Evolutionary conservation across 192 early-diverging fungal species (phyloP).

Genomic region (Radiomyces spectabilis): DNA sequence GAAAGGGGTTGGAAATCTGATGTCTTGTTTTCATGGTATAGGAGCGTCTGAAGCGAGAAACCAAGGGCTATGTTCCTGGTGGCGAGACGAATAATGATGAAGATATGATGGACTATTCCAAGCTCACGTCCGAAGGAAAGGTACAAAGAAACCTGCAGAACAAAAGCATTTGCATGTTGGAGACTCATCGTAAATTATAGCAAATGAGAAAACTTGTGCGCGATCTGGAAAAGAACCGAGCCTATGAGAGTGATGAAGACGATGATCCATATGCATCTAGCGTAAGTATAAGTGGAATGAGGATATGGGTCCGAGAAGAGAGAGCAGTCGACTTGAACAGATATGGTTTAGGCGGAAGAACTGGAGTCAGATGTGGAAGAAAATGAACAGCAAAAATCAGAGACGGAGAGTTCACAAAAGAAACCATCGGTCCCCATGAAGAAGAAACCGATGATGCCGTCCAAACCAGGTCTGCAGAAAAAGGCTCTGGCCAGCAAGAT

Average conservation of each 20-base stretch:
- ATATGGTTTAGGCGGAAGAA: conserved; percentile 9
- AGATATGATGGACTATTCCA: conserved; percentile 17
- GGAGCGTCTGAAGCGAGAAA: conserved; percentile 37
- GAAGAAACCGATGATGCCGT: conserved; percentile 16
- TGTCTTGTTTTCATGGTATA: not conserved
- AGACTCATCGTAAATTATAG: conserved; percentile 29
- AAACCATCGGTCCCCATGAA: not conserved
- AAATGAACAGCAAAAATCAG: conserved; percentile 6
- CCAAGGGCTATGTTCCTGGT: conserved; percentile 18
- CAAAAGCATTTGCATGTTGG: conserved; percentile 9
- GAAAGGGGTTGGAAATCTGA: too few species aligned
- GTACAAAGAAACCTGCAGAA: conserved; percentile 23
- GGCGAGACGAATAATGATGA: conserved; percentile 34
- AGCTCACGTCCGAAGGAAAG: conserved; percentile 24
- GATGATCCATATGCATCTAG: conserved; percentile 48
- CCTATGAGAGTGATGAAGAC: conserved; percentile 55
- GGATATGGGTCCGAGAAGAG: too few species aligned
- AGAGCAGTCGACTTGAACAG: too few species aligned
- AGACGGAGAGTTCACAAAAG: conserved; percentile 13
- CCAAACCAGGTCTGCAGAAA: conserved; percentile 16
- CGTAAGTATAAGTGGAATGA: conserved; percentile 16
- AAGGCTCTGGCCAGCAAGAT: conserved; percentile 13
- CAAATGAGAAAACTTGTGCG: conserved; percentile 57
- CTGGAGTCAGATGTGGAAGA: conserved; percentile 11
- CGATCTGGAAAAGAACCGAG: conserved; percentile 55